Evolutionary conservation across 2,329 filamentous ascomycete species (phyloP), one percentile per base, ranked within the genome.

Genomic region (Coccinonectria pachysandricola): DNA sequence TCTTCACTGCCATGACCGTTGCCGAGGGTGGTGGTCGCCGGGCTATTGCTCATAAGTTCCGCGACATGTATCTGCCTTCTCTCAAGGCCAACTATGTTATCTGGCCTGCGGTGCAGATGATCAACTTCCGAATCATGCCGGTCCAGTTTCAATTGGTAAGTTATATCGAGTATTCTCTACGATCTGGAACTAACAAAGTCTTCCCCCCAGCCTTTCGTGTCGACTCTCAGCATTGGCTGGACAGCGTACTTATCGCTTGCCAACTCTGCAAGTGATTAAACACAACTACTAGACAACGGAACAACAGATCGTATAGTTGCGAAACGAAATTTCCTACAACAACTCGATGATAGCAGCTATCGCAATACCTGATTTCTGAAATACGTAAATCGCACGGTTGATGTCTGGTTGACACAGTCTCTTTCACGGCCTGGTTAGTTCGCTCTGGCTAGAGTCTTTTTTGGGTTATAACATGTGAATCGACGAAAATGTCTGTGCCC

Each of bases 1-100:
- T 98, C 65, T 98, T 96, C 55, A 86, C 83, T 1, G 88, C 79
- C 57, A 96, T 98, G 88, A 96, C 91, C 0, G 58, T 96, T 10
- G 83, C 88, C 8, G 91, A 98, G 59, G 91, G 91, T 14, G 91
- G 91, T 31, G 85, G 86, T 16, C 75, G 72, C 45, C 70, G 81
- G 34, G 87, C 83, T 6, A 68, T 98, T 25, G 60, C 68, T 35
- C 71, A 78, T 51, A 98, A 98, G 65, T 77, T 98, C 45, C 72
- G 81, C 48, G 88, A 95, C 50, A 87, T 96, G 59, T 98, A 94
- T 53, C 56, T 95, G 31, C 86, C 88, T 9, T 88, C 91, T 7
- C 65, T 98, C 41, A 94, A 95, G 65, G 87, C 88, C 43, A 98
- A 98, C 59, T 98, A 80, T 47, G 65, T 93, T 44, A 71, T 98